phyloP scores from a whole-genome alignment of 768 basidiomycete species.

The Tylopilus rubrobrunneus region DNA sequence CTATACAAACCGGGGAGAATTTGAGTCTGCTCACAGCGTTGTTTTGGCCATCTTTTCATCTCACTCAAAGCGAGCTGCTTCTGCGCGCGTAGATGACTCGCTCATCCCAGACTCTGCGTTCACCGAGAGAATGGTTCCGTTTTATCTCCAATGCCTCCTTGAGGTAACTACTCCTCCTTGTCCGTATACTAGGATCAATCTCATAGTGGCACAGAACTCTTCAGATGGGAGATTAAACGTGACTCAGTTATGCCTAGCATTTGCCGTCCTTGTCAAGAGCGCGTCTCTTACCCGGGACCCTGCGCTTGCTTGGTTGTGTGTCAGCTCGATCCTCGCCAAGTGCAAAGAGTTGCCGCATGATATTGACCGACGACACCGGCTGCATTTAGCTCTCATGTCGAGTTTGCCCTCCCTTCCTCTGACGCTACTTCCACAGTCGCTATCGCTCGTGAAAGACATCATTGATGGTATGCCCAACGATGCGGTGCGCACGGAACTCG shows the following conservation, averaged over 20 bases:
- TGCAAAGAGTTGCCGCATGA: slow-evolving; percentile 32
- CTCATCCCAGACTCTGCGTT: slow-evolving; percentile 33
- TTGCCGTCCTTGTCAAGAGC: slow-evolving; percentile 62
- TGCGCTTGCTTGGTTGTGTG: slow-evolving; percentile 66
- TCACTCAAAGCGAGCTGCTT: slow-evolving; percentile 39
- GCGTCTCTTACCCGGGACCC: slow-evolving; percentile 42
- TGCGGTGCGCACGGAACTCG: slow-evolving; percentile 40
- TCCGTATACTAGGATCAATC: neutral
- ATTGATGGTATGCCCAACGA: slow-evolving; percentile 31
- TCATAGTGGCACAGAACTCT: slow-evolving; percentile 49
- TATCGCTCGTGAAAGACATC: slow-evolving; percentile 44
- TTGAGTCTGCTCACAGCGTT: slow-evolving; percentile 84
- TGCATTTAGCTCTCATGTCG: slow-evolving; percentile 65
- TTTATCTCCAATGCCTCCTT: slow-evolving; percentile 68
- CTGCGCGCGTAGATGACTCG: slow-evolving; percentile 6
- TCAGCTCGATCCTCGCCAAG: slow-evolving; percentile 50
- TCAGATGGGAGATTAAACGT: slow-evolving; percentile 55
- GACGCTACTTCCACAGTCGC: slow-evolving; percentile 47
- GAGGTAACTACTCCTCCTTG: slow-evolving; percentile 45
- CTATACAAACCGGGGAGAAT: slow-evolving; percentile 63
- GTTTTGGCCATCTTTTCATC: slow-evolving; percentile 70
- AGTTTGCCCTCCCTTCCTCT: slow-evolving; percentile 61
- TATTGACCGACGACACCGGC: slow-evolving; percentile 41
- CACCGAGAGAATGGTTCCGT: slow-evolving; percentile 60
- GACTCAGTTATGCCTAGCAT: slow-evolving; percentile 69